A percentile compares a stretch with the other conserved stretches of the same genome.
Evolutionary conservation across 305 asterid species (phyloP).

Genomic region (Caryopteris hybrid): DNA sequence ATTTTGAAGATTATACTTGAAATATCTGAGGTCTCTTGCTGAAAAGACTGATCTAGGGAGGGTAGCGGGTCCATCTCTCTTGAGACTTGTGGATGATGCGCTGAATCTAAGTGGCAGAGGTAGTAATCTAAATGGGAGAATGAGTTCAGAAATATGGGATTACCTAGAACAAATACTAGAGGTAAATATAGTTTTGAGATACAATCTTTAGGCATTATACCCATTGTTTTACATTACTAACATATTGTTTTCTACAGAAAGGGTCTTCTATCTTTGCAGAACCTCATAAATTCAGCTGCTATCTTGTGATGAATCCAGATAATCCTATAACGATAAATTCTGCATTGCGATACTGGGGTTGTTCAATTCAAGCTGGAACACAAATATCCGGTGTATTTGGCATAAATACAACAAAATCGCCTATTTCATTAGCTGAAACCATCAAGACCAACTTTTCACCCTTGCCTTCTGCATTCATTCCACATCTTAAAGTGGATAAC

Average conservation of each 20-base stretch:
- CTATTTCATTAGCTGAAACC: slow-evolving; percentile 19
- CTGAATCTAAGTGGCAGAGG: slow-evolving; percentile 46
- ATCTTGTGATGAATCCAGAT: slow-evolving; percentile 63
- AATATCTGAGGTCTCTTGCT: slow-evolving; percentile 65
- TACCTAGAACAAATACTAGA: slow-evolving; percentile 57
- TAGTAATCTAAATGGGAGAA: slow-evolving; percentile 50
- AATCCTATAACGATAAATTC: slow-evolving; percentile 47
- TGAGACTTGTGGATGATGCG: slow-evolving; percentile 82
- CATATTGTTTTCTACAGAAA: slow-evolving; percentile 43
- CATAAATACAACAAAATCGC: slow-evolving; percentile 28
- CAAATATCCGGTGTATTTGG: slow-evolving; percentile 76
- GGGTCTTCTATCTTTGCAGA: slow-evolving; percentile 64
- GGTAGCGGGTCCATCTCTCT: slow-evolving; percentile 77
- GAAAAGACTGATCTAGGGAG: slow-evolving; percentile 96
- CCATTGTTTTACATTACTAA: slow-evolving; percentile 1
- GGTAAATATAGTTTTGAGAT: slow-evolving; percentile 33
- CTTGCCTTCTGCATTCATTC: slow-evolving; percentile 55
- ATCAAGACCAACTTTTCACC: slow-evolving; percentile 47
- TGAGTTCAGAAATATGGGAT: slow-evolving; percentile 84
- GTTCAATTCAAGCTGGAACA: slow-evolving; percentile 85
- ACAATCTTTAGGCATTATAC: neutral
- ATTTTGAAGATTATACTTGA: slow-evolving; percentile 66
- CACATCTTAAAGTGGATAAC: slow-evolving; percentile 36
- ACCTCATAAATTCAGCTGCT: slow-evolving; percentile 67
- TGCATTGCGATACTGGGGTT: slow-evolving; percentile 89